Base-by-base conservation (phyloP, 1,139 yeast species). In the Scheffersomyces cryptocercus region DNA sequence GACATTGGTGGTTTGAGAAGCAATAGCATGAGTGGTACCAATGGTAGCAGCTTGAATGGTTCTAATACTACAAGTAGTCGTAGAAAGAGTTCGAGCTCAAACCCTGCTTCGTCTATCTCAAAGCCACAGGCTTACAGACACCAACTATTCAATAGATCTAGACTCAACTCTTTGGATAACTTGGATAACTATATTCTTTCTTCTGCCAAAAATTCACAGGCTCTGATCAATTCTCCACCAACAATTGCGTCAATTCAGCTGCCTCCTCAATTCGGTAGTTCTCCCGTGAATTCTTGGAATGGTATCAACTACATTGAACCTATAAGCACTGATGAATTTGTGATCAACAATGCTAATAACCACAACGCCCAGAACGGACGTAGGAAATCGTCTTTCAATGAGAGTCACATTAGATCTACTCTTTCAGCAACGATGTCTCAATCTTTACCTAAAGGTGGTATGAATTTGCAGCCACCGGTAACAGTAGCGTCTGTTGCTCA, bases 361-460 rank as follows among this genome's bases (percentile, higher is more conserved):
- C 47, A 57, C 11, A 56, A 58, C 8, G 49, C 60, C 15, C 54
- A 58, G 5, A 45, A 48, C 28, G 52, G 54, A 20, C 62, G 60
- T 35, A 58, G 76, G 40, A 73, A 70, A 48, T 70, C 75, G 13
- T 71, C 77, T 10, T 73, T 73, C 51, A 74, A 73, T 51, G 79
- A 74, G 52, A 67, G 73, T 6, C 71, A 71, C 47, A 58, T 74
- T 4, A 55, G 79, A 36, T 67, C 73, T 2, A 74, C 79, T 1
- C 61, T 74, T 41, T 58, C 67, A 12, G 56, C 68, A 12, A 62
- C 69, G 30, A 48, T 64, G 39, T 68, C 69, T 9, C 39, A 44
- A 15, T 63, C 69, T 31, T 48, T 64, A 38, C 68, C 69, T 9
- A 41, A 44, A 15, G 36, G 36, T 9, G 34, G 29, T 14, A 12